Percentiles rank a stretch among this genome's conserved stretches.
These are phyloP conservation scores for Torulaspora pretoriensis DNA, from an alignment of 1,139 yeast species.

Conservation along the genomic window DNA sequence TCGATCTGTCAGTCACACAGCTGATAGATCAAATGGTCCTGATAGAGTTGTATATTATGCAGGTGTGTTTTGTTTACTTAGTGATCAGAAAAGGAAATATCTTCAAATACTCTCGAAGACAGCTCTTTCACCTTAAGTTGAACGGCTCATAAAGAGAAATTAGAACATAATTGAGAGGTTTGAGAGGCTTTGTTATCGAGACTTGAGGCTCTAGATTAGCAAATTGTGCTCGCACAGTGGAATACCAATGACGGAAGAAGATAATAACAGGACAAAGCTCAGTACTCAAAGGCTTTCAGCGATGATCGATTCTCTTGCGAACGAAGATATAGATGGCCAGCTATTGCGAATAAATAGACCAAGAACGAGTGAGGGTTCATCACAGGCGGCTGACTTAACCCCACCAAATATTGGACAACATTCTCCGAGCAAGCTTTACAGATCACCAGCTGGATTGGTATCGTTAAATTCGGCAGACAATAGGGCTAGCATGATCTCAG, in stretches of 20 bases:
- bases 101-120: neutral
- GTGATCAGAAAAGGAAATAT: neutral
- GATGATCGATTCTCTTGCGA: conserved; percentile 31
- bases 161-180: no score
- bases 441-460: conserved; percentile 14
- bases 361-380: conserved; percentile 4
- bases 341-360: conserved; percentile 12
- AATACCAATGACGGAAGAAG: conserved; percentile 2
- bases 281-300: conserved; percentile 31
- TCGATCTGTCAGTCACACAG: no score
- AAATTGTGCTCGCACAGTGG: neutral
- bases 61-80: neutral
- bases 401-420: conserved; percentile 1
- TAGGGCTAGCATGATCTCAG: conserved; percentile 42
- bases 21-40: neutral
- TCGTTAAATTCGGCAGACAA: conserved; percentile 29
- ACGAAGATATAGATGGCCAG: conserved; percentile 18
- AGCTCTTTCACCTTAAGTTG: neutral
- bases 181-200: no score
- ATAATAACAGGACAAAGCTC: conserved; percentile 17
- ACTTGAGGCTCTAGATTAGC: neutral
- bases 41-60: neutral
- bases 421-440: conserved; percentile 10
- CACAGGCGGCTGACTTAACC: neutral
- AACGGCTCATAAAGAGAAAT: conserved; percentile 1